These are phyloP conservation scores for Zostera marina DNA, from an alignment of 116 monocot species.

Conservation along the genomic window DNA sequence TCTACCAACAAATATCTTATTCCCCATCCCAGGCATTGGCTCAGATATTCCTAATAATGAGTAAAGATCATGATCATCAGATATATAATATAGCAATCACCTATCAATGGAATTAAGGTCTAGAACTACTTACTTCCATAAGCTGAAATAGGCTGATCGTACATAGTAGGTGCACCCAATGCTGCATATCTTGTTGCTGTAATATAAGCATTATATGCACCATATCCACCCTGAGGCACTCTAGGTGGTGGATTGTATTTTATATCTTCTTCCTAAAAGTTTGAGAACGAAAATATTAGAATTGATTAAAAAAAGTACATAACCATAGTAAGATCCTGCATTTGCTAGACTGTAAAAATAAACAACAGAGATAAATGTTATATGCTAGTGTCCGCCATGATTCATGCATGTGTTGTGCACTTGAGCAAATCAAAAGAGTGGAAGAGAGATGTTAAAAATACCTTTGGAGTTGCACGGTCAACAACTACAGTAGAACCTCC, in stretches of 20 bases:
- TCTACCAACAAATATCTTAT: conserved; percentile 93
- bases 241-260: conserved; percentile 31
- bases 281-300: conserved; percentile 1
- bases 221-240: conserved; percentile 66
- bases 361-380: too few species aligned
- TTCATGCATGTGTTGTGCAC: not conserved
- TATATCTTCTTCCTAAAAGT: conserved; percentile 50
- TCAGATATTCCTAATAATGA: conserved; percentile 33
- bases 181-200: conserved; percentile 89
- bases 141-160: conserved; percentile 59
- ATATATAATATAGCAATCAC: not conserved
- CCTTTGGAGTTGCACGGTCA: conserved; percentile 86
- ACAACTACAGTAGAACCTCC: conserved; percentile 66
- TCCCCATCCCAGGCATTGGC: conserved; percentile 50
- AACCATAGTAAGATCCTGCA: not conserved
- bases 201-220: conserved; percentile 97
- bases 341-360: not conserved
- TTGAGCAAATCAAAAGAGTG: not conserved
- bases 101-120: not conserved
- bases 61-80: not conserved
- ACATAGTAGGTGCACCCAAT: conserved; percentile 78
- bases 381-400: not conserved
- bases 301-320: not conserved
- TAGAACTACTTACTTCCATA: conserved; percentile 48
- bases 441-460: conserved; percentile 1